Conservation (phyloP, 2,329 filamentous ascomycete genomes). For the Sporothrix sp. region DNA sequence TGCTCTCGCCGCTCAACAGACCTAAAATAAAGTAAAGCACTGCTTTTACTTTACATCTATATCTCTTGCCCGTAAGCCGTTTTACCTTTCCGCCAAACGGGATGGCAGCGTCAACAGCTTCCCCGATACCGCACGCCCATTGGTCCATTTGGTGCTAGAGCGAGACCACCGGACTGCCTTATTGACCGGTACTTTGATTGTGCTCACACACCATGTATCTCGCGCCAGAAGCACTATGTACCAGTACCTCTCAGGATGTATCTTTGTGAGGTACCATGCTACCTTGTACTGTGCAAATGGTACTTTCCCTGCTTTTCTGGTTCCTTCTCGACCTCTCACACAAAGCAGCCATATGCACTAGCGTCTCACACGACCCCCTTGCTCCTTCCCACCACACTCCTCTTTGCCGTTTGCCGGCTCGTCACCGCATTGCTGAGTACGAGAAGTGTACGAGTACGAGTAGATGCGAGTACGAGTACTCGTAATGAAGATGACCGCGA, state of each 20-base stretch:
- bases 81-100: neutral
- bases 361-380: constrained; percentile 19
- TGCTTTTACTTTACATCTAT: too few relatives aligned
- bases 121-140: constrained; percentile 2
- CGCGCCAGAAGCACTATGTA: constrained; percentile 21
- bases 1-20: too few relatives aligned
- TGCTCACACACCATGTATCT: constrained; percentile 23
- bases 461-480: too few relatives aligned
- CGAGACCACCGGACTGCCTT: constrained; percentile 5
- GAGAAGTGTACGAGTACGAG: too few relatives aligned
- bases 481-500: too few relatives aligned
- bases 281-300: constrained; percentile 1
- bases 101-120: neutral
- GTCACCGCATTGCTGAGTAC: too few relatives aligned
- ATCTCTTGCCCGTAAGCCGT: too few relatives aligned
- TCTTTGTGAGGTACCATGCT: constrained; percentile 14
- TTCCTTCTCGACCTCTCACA: constrained; percentile 8
- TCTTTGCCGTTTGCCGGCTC: constrained; percentile 22
- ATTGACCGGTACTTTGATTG: constrained; percentile 22
- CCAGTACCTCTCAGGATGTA: constrained; percentile 24
- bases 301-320: constrained; percentile 4
- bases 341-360: constrained; percentile 11
- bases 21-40: too few relatives aligned
- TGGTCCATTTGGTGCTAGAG: neutral
- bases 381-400: constrained; percentile 21